These are phyloP conservation scores for Metarhizium humberi DNA, from an alignment of 2,329 filamentous ascomycete genomes.

Conservation along the genomic window DNA sequence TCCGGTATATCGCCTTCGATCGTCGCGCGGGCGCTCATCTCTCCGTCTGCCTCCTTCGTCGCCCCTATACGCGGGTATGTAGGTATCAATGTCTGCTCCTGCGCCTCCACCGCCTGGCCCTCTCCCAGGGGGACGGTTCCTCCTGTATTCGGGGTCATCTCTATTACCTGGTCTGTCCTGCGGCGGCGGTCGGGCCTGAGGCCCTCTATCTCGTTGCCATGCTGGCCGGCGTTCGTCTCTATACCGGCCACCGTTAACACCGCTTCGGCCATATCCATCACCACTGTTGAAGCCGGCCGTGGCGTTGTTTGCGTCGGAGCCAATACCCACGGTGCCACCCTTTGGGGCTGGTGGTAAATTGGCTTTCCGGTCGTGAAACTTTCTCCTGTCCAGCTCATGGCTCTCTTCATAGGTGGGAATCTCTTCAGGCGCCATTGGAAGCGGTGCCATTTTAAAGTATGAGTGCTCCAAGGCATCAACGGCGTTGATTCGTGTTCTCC, in stretches of 20 bases:
- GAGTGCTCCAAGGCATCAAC: slow-evolving; percentile 87
- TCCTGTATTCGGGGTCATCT: slow-evolving; percentile 30
- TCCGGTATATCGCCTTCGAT: slow-evolving; percentile 23
- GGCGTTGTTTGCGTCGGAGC: slow-evolving; percentile 40
- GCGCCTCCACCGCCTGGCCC: background rate
- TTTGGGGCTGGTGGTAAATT: slow-evolving; percentile 83
- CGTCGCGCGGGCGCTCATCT: slow-evolving; percentile 24
- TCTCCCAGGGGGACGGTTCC: slow-evolving; percentile 27
- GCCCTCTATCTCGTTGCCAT: slow-evolving; percentile 44
- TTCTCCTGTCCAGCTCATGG: slow-evolving; percentile 90
- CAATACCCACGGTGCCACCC: slow-evolving; percentile 78
- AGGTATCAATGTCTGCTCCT: slow-evolving; percentile 35
- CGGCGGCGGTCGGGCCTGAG: slow-evolving; percentile 43
- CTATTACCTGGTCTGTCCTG: slow-evolving; percentile 21
- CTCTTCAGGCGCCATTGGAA: slow-evolving; percentile 74
- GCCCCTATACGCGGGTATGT: slow-evolving; percentile 37
- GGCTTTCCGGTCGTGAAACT: slow-evolving; percentile 78
- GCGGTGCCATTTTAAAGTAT: slow-evolving; percentile 74
- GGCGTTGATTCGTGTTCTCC: slow-evolving; percentile 81
- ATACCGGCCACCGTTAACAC: slow-evolving; percentile 37
- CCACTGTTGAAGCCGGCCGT: slow-evolving; percentile 39
- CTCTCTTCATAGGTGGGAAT: slow-evolving; percentile 91
- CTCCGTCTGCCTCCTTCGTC: slow-evolving; percentile 25
- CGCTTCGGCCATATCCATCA: slow-evolving; percentile 42
- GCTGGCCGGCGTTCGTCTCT: slow-evolving; percentile 41